Conservation (phyloP, 306 rosid species). For the Geum urbanum region DNA sequence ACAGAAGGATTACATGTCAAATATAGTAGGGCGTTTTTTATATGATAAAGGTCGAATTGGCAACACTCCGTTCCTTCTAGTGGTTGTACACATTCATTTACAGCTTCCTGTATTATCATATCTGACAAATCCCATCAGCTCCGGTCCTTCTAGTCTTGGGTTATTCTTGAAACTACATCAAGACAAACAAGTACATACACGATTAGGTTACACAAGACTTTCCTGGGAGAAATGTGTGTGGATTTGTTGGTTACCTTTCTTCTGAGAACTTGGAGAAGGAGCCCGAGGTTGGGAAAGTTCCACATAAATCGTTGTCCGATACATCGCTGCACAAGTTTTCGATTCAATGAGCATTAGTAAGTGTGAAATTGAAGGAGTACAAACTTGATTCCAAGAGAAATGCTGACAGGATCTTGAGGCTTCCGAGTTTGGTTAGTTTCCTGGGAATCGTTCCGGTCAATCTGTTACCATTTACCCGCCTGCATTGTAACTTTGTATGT, state of each 20-base stretch:
- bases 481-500: conserved; percentile 25
- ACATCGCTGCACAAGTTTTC: conserved; percentile 48
- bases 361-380: too few species aligned
- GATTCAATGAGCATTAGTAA: background rate
- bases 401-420: conserved; percentile 71
- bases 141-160: conserved; percentile 77
- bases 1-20: background rate
- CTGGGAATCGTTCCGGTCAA: conserved; percentile 75
- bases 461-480: conserved; percentile 66
- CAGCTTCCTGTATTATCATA: conserved; percentile 71
- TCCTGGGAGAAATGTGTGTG: background rate
- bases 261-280: conserved; percentile 69
- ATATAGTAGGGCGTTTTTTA: background rate
- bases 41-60: conserved; percentile 9
- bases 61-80: conserved; percentile 23
- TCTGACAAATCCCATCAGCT: conserved; percentile 88
- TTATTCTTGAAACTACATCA: conserved; percentile 77
- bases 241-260: conserved; percentile 41
- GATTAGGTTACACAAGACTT: background rate
- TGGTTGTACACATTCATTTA: conserved; percentile 31
- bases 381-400: background rate
- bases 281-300: conserved; percentile 69
- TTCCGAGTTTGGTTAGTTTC: conserved; percentile 58
- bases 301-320: conserved; percentile 72
- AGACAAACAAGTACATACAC: conserved; percentile 2